Evolutionary conservation across 2,329 filamentous ascomycete genomes (phyloP).

Genomic region (Aspergillus thermomutatus): DNA sequence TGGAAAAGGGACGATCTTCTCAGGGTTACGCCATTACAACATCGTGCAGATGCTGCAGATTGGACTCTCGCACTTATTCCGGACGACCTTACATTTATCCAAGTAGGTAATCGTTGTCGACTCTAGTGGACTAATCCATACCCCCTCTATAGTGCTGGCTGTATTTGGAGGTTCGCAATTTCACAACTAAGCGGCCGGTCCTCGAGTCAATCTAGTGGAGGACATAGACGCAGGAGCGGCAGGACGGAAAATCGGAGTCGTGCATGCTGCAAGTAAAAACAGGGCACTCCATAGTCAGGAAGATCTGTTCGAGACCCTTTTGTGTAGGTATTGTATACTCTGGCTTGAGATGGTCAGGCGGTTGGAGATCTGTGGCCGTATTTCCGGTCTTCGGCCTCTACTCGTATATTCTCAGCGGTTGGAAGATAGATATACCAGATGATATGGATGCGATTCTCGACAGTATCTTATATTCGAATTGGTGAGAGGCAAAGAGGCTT

Average conservation of each 20-base stretch:
- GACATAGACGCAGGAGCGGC: neutral
- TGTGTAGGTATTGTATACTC: neutral
- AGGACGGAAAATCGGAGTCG: neutral
- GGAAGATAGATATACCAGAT: no score
- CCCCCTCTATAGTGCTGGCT: neutral
- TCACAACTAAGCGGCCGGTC: neutral
- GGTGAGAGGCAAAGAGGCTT: neutral
- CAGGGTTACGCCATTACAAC: constrained; percentile 21
- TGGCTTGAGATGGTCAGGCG: neutral
- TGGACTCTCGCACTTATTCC: neutral
- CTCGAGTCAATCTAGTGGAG: constrained; percentile 3
- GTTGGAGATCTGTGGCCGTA: no score
- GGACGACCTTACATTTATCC: no score
- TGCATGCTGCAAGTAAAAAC: neutral
- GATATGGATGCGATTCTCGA: neutral
- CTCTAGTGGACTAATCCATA: neutral
- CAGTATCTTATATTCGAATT: neutral
- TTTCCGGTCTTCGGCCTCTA: no score
- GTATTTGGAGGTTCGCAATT: neutral
- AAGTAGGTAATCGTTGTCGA: no score
- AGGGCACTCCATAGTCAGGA: neutral
- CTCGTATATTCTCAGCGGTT: no score
- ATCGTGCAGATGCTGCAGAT: constrained; percentile 17
- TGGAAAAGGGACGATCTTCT: constrained; percentile 4
- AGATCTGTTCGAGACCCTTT: neutral